A percentile compares a stretch with the other conserved stretches of the same genome.
Evolutionary conservation across 176 grass and related monocot species (phyloP).

Genomic region (Aegilops speltoides): DNA sequence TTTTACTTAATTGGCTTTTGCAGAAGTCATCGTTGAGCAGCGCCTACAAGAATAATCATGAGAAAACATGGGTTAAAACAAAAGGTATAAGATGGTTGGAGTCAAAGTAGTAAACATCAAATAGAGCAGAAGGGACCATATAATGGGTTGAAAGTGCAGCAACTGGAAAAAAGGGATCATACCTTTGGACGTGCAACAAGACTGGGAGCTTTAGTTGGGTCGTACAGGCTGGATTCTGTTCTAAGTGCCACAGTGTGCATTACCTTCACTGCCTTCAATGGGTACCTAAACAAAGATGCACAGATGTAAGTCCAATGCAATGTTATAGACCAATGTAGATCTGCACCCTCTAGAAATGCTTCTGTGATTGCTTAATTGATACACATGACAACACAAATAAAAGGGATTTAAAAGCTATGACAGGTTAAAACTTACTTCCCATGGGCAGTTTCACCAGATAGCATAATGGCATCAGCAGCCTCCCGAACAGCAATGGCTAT

Average conservation of each 20-base stretch:
- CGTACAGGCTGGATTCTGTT: conserved; percentile 87
- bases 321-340: background rate
- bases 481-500: conserved; percentile 94
- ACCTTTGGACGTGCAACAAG: conserved; percentile 54
- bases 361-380: background rate
- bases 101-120: conserved; percentile 18
- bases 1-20: conserved; percentile 69
- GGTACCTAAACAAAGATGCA: conserved; percentile 66
- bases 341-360: background rate
- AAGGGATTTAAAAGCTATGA: conserved; percentile 3
- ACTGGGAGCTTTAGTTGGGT: conserved; percentile 33
- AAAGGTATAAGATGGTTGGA: background rate
- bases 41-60: conserved; percentile 48
- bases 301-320: conserved; percentile 21
- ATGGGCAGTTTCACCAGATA: conserved; percentile 96
- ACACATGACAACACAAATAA: conserved; percentile 14
- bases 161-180: conserved; percentile 13
- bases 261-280: conserved; percentile 94
- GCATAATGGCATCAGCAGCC: conserved; percentile 96
- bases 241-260: conserved; percentile 90
- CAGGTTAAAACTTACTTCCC: conserved; percentile 73
- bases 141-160: conserved; percentile 15
- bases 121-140: conserved; percentile 5
- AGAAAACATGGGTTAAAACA: conserved; percentile 20
- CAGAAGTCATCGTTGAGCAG: conserved; percentile 46